Conservation (phyloP, 2,329 filamentous ascomycete genomes). For the Pyrenochaeta sp. region DNA sequence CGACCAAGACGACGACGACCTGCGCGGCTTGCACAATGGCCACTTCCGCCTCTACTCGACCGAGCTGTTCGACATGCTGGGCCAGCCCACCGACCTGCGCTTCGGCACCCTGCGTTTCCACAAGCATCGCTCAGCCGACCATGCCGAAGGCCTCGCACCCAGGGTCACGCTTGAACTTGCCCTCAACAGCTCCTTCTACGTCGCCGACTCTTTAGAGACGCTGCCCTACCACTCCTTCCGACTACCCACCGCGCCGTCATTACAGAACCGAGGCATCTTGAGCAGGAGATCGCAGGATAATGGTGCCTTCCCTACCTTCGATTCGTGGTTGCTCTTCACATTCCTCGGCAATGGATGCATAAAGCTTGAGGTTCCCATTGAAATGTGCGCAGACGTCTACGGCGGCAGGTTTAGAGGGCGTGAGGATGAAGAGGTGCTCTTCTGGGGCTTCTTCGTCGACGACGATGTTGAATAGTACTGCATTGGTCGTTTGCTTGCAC, state of each 20-base stretch:
- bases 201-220: constrained; percentile 46
- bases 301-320: constrained; percentile 43
- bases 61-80: constrained; percentile 46
- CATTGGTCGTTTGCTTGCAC: constrained; percentile 25
- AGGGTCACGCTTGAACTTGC: constrained; percentile 42
- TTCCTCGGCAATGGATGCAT: constrained; percentile 46
- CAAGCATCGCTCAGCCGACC: constrained; percentile 11
- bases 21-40: constrained; percentile 41
- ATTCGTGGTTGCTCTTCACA: constrained; percentile 49
- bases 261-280: constrained; percentile 45
- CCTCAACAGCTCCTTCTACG: constrained; percentile 43
- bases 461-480: constrained; percentile 34
- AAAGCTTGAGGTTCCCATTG: constrained; percentile 47
- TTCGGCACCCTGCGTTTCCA: constrained; percentile 48
- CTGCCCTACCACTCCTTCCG: constrained; percentile 46
- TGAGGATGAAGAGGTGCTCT: constrained; percentile 45
- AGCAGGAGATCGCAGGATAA: constrained; percentile 39
- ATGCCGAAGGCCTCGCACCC: constrained; percentile 1
- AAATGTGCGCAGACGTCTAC: constrained; percentile 49
- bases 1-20: constrained; percentile 14
- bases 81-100: constrained; percentile 45
- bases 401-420: constrained; percentile 38
- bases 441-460: constrained; percentile 48
- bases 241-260: constrained; percentile 38
- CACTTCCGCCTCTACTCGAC: constrained; percentile 48